phyloP scores from a whole-genome alignment of 306 rosid genomes.

The Lathyrus sativus region DNA sequence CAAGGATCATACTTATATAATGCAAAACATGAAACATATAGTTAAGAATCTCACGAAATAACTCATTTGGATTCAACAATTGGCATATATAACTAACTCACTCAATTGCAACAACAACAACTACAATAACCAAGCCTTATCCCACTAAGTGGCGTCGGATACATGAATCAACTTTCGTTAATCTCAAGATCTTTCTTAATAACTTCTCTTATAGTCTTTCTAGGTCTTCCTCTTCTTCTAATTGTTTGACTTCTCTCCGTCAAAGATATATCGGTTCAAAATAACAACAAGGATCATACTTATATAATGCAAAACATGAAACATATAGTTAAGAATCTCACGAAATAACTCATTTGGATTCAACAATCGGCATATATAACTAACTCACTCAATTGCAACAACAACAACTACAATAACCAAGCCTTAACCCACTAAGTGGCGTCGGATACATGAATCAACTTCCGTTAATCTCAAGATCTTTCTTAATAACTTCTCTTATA shows the following conservation, averaged over 20 bases:
- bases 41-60: slow-evolving; percentile 16
- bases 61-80: slow-evolving; percentile 13
- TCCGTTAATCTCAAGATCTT: no score
- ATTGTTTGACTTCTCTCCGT: no score
- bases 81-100: not conserved
- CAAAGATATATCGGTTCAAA: not conserved
- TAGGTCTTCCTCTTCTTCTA: no score
- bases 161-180: no score
- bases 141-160: no score
- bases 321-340: slow-evolving; percentile 21
- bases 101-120: not conserved
- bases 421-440: no score
- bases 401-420: no score
- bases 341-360: not conserved
- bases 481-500: no score
- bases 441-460: no score
- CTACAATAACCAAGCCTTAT: no score
- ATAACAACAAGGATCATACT: not conserved
- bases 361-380: slow-evolving; percentile 3
- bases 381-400: slow-evolving; percentile 5
- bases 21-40: not conserved
- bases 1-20: not conserved
- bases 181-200: no score
- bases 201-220: no score
- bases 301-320: not conserved